These are phyloP conservation scores for Fusarium tuaranense DNA, from an alignment of 2,329 filamentous ascomycete species.

Conservation along the genomic window DNA sequence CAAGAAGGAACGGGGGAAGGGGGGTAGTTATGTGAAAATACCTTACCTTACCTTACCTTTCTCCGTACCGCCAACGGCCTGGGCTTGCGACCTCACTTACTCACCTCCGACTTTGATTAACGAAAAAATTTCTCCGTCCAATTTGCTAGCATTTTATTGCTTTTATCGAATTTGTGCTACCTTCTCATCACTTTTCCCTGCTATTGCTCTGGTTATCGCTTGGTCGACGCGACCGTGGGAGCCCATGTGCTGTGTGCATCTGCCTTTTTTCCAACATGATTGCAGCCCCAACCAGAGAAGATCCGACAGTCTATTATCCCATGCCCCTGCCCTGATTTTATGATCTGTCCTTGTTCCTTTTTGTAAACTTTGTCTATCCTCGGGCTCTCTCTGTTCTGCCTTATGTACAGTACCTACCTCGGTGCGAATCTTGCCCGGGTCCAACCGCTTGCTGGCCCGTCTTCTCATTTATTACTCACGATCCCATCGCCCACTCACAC, in stretches of 20 bases:
- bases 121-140: slow-evolving; percentile 30
- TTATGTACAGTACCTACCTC: not conserved
- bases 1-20: slow-evolving; percentile 50
- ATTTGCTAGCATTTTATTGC: slow-evolving; percentile 13
- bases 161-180: slow-evolving; percentile 6
- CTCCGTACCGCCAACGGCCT: slow-evolving; percentile 37
- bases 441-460: slow-evolving; percentile 14
- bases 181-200: not conserved
- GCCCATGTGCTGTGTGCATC: slow-evolving; percentile 18
- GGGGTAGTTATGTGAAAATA: slow-evolving; percentile 54
- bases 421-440: slow-evolving; percentile 1
- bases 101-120: slow-evolving; percentile 34
- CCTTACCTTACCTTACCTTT: slow-evolving; percentile 41
- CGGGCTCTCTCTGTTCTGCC: not conserved
- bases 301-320: not conserved
- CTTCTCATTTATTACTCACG: slow-evolving; percentile 37
- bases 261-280: slow-evolving; percentile 19
- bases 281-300: slow-evolving; percentile 16
- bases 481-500: slow-evolving; percentile 35
- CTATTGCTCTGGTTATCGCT: not conserved
- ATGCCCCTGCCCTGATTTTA: not conserved
- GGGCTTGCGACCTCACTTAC: slow-evolving; percentile 36
- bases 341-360: not conserved
- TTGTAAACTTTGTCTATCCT: not conserved
- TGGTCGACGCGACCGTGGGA: slow-evolving; percentile 6